Conservation (phyloP, 2,329 filamentous ascomycete genomes). For the Alternaria panax region DNA sequence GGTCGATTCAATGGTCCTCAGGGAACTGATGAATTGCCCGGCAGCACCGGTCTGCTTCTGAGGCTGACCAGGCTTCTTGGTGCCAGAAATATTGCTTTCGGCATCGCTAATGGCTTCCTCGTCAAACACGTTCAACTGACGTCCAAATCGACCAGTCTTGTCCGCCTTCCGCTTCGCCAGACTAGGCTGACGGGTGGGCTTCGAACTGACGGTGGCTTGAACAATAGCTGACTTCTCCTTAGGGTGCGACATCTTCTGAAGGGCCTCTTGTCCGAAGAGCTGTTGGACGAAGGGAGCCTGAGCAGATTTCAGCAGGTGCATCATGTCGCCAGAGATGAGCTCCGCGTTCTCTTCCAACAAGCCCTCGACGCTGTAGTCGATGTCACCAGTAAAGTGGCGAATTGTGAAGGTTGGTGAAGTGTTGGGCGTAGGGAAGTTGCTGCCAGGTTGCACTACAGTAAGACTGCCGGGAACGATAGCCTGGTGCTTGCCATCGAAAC, state of each 20-base stretch:
- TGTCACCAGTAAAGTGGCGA: conserved; percentile 94
- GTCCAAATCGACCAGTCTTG: conserved; percentile 57
- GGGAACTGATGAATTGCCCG: conserved; percentile 85
- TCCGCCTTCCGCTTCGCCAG: conserved; percentile 83
- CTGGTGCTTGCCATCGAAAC: conserved; percentile 93
- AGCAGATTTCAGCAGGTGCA: conserved; percentile 89
- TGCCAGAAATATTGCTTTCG: conserved; percentile 53
- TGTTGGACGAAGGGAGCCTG: conserved; percentile 88
- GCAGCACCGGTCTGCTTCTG: conserved; percentile 81
- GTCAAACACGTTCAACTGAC: conserved; percentile 48
- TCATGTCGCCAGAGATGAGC: conserved; percentile 91
- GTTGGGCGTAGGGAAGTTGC: conserved; percentile 88
- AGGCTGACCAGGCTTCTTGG: conserved; percentile 41
- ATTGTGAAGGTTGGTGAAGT: conserved; percentile 83
- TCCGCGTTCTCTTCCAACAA: conserved; percentile 96
- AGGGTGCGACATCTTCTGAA: conserved; percentile 92
- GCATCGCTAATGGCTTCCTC: conserved; percentile 59
- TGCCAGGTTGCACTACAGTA: conserved; percentile 80
- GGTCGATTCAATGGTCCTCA: conserved; percentile 91
- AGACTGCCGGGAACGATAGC: conserved; percentile 81
- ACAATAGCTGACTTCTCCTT: conserved; percentile 89
- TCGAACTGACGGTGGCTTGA: conserved; percentile 95
- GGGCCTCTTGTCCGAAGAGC: conserved; percentile 93
- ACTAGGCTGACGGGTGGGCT: conserved; percentile 89
- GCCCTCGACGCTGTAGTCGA: conserved; percentile 88